Base-by-base conservation (phyloP, 495 filamentous ascomycete genomes). In the Aspergillus carlsbadensis region DNA sequence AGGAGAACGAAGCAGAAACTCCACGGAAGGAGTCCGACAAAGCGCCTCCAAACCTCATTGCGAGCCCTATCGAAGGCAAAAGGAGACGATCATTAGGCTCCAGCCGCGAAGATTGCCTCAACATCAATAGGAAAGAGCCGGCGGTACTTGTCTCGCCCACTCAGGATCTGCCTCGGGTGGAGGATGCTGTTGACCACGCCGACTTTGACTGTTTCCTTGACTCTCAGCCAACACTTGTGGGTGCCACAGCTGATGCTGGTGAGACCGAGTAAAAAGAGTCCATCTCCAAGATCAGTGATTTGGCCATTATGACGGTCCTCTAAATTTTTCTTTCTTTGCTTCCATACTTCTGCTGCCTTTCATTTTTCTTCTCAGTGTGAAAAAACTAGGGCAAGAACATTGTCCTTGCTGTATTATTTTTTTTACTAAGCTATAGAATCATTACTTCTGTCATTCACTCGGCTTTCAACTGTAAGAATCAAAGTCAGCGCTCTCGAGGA, bases 1-100 rank as follows among this genome's bases (percentile, higher is more conserved):
- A 61, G 43, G 64, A 64, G 48, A 69, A 66, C 52, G 67, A 65
- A 42, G 50, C 29, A 1, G 61, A 67, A 24, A 57, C 52, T 6
- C 36, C 58, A 4, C 37, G 47, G 21, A 60, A 54, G 47, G 52
- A 52, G 2, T 61, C 52, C 34, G 55, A 61, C 20, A 62, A 60
- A 48, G 39, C 56, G 20, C 58, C 57, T n/a, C 39, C 61, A 13
- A 66, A 63, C 29, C 39, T 56, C 14, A 42, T 56, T 17, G 46
- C 61, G 31, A 58, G 62, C 15, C 60, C 63, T 17, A 54, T 45
- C 17, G 63, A 58, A 11, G 40, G 58, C 6, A 64, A 50, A 48
- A 56, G 56, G 37, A 60, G 58, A 31, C 33, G 54, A 48, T 63
- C 62, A 10, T 24, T 50, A 2, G 52, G 54, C 15, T 65, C 65